Conservation (phyloP, 2,329 filamentous ascomycete species). For the Bipolaris oryzae region DNA sequence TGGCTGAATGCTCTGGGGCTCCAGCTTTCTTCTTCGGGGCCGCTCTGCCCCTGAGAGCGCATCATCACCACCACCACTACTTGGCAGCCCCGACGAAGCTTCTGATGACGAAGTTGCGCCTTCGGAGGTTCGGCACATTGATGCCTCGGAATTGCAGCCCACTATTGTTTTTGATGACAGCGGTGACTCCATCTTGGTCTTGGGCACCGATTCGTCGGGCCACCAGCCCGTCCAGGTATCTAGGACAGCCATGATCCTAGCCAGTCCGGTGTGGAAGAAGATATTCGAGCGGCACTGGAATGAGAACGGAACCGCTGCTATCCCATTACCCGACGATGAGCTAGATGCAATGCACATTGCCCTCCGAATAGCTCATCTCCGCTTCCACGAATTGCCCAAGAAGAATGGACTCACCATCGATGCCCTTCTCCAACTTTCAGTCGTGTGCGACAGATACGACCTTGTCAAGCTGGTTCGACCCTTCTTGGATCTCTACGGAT, state of each 20-base stretch:
- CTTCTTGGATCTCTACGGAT: constrained; percentile 19
- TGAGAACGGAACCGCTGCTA: constrained; percentile 23
- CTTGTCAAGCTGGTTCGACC: constrained; percentile 31
- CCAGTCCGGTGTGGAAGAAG: constrained; percentile 27
- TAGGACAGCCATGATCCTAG: constrained; percentile 18
- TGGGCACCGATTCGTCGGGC: constrained; percentile 11
- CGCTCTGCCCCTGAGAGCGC: constrained; percentile 15
- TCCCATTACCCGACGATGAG: constrained; percentile 27
- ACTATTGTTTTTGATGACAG: constrained; percentile 13
- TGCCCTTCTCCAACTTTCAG: constrained; percentile 31
- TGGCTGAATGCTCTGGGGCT: constrained; percentile 7
- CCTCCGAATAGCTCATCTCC: constrained; percentile 13
- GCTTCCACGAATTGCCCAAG: constrained; percentile 11
- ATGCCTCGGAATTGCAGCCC: constrained; percentile 9
- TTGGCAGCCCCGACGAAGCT: constrained; percentile 2
- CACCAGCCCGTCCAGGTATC: constrained; percentile 21
- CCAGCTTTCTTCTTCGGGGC: constrained; percentile 12
- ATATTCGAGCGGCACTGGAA: constrained; percentile 23
- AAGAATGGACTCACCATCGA: constrained; percentile 22
- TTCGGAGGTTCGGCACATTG: constrained; percentile 3
- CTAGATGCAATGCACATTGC: constrained; percentile 12
- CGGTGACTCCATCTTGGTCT: constrained; percentile 15
- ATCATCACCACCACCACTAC: constrained; percentile 8
- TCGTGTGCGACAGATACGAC: constrained; percentile 43
- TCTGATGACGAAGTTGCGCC: constrained; percentile 6